Evolutionary conservation across 2,329 filamentous ascomycete species (phyloP).

Genomic region (Neofusicoccum ribis): DNA sequence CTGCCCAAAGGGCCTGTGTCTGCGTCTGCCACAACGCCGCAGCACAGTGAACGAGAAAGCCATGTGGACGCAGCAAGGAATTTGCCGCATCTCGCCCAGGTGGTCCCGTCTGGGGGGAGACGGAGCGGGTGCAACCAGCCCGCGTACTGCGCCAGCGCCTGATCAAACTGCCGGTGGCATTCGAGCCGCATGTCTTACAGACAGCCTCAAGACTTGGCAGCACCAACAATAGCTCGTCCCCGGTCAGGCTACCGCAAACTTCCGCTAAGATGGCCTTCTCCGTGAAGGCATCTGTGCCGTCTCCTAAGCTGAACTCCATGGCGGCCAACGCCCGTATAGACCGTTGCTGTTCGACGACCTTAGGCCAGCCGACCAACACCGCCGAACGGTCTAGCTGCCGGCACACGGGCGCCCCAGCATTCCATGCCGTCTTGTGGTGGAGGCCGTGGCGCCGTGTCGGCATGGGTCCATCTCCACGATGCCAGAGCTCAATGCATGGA

Average conservation of each 20-base stretch:
- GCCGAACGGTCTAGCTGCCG: background rate
- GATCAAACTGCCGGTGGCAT: background rate
- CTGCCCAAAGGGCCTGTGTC: background rate
- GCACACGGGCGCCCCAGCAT: background rate
- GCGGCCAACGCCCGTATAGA: background rate
- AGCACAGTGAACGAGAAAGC: background rate
- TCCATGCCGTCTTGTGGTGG: background rate
- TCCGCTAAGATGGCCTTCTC: background rate
- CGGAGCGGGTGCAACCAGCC: background rate
- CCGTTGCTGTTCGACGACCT: background rate
- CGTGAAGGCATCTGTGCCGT: background rate
- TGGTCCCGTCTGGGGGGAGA: background rate
- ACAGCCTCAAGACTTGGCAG: background rate
- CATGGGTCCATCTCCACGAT: background rate
- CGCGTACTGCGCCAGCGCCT: too few relatives aligned
- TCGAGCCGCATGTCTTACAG: background rate
- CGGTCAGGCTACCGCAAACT: background rate
- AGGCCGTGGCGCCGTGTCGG: background rate
- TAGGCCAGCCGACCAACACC: background rate
- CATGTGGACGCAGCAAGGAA: background rate
- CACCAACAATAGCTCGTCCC: slow-evolving; percentile 1
- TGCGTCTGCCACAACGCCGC: background rate
- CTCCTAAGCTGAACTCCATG: background rate
- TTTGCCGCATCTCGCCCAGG: background rate
- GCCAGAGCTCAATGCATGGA: background rate